phyloP scores from a whole-genome alignment of 345 rosid genomes.

The Lepidium sativum region DNA sequence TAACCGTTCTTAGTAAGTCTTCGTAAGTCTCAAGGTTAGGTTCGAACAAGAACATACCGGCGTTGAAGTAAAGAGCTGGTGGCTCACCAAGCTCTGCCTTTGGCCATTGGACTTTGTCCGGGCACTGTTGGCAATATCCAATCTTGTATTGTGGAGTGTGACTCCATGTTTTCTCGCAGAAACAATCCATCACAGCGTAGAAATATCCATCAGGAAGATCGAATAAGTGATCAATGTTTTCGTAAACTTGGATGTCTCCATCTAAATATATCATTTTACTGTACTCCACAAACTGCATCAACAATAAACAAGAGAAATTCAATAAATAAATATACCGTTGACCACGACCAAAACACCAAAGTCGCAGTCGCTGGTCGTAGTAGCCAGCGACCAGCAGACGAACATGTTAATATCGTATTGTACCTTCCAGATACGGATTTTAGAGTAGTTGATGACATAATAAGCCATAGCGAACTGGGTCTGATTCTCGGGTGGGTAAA shows the following conservation, averaged over 20 bases:
- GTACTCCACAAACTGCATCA: conserved; percentile 66
- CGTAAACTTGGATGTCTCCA: conserved; percentile 79
- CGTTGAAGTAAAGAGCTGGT: conserved; percentile 83
- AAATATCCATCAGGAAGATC: conserved; percentile 56
- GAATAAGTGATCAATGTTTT: conserved; percentile 72
- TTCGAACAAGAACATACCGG: conserved; percentile 79
- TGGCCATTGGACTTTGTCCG: conserved; percentile 61
- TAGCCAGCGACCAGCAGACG: too few relatives aligned
- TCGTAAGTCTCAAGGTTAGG: conserved; percentile 47
- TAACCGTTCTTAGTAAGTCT: conserved; percentile 37
- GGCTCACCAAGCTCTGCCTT: conserved; percentile 39
- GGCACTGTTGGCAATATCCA: conserved; percentile 91
- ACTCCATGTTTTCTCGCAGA: conserved; percentile 85
- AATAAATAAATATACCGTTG: too few relatives aligned
- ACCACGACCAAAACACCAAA: too few relatives aligned
- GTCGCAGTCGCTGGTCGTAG: too few relatives aligned
- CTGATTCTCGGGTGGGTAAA: conserved; percentile 75
- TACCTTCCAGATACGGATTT: conserved; percentile 96
- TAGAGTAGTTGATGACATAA: conserved; percentile 87
- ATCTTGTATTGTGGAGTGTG: conserved; percentile 63
- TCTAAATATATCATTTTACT: conserved; percentile 80
- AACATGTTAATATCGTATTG: too few relatives aligned
- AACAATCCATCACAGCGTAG: conserved; percentile 86
- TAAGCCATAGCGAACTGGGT: conserved; percentile 85
- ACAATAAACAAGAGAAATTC: background rate